A percentile compares a stretch with the other conserved stretches of the same genome.
Evolutionary conservation across 2,329 filamentous ascomycete species (phyloP).

Genomic region (Hirsutella rhossiliensis): DNA sequence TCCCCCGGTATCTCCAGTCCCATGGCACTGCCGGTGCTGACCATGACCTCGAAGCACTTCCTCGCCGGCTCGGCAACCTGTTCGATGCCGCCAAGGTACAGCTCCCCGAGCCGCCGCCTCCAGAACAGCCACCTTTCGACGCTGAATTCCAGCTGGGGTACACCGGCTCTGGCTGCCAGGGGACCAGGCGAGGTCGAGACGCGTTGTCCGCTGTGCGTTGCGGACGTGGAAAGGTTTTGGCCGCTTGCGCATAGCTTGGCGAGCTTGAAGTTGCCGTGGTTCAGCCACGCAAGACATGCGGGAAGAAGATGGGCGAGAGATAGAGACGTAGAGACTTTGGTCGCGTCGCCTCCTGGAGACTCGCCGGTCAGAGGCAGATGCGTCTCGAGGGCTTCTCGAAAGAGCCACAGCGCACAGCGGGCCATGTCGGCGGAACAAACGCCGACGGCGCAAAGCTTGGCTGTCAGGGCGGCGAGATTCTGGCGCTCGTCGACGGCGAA

Average conservation of each 20-base stretch:
- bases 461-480: conserved; percentile 1
- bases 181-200: background rate
- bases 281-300: conserved; percentile 3
- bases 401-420: conserved; percentile 4
- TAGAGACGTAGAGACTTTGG: background rate
- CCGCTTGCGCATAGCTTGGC: background rate
- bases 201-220: background rate
- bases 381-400: conserved; percentile 2
- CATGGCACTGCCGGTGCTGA: background rate
- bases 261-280: conserved; percentile 1
- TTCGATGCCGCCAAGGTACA: background rate
- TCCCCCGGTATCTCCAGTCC: conserved; percentile 5
- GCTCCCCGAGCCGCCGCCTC: conserved; percentile 3
- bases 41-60: conserved; percentile 5
- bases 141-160: background rate
- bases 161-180: background rate
- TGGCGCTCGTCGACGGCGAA: background rate
- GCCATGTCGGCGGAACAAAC: conserved; percentile 1
- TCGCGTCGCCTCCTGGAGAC: background rate
- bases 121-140: conserved; percentile 5
- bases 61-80: conserved; percentile 1
- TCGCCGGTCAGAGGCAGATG: background rate
- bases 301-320: conserved; percentile 1
- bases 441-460: conserved; percentile 4
- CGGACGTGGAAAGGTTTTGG: background rate